Conservation (phyloP, 352 stramenopile species). For the Globisporangium rhizosaccharum region DNA sequence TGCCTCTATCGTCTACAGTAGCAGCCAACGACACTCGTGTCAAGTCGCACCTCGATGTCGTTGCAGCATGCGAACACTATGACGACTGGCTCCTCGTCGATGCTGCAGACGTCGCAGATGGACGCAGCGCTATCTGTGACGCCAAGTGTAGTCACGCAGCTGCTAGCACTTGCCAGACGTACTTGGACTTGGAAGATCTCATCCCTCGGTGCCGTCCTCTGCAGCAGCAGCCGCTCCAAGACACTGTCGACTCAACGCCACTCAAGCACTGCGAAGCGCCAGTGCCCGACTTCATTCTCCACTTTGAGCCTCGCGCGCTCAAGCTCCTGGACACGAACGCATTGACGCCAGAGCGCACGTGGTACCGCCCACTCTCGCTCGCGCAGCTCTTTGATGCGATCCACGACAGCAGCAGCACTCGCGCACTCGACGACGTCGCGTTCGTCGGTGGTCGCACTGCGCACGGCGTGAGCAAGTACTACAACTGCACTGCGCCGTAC, state of each 20-base stretch:
- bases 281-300: constrained; percentile 25
- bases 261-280: constrained; percentile 15
- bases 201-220: constrained; percentile 5
- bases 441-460: constrained; percentile 57
- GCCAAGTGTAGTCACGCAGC: constrained; percentile 13
- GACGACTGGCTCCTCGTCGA: constrained; percentile 30
- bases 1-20: too few relatives aligned
- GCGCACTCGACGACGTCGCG: constrained; percentile 23
- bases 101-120: constrained; percentile 10
- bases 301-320: constrained; percentile 24
- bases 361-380: constrained; percentile 32
- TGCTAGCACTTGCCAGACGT: constrained; percentile 10
- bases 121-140: constrained; percentile 21
- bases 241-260: not conserved
- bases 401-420: constrained; percentile 58
- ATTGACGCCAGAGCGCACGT: constrained; percentile 10
- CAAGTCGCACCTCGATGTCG: constrained; percentile 2
- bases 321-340: constrained; percentile 14
- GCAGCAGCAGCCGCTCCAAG: too few relatives aligned
- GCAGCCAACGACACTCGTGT: not conserved
- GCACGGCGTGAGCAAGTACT: constrained; percentile 50
- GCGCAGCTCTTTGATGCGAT: constrained; percentile 56
- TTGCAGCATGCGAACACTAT: constrained; percentile 18
- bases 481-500: constrained; percentile 46
- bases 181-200: constrained; percentile 32